phyloP scores from a whole-genome alignment of 257 asterid genomes.

The Jaltomata sinuosa region DNA sequence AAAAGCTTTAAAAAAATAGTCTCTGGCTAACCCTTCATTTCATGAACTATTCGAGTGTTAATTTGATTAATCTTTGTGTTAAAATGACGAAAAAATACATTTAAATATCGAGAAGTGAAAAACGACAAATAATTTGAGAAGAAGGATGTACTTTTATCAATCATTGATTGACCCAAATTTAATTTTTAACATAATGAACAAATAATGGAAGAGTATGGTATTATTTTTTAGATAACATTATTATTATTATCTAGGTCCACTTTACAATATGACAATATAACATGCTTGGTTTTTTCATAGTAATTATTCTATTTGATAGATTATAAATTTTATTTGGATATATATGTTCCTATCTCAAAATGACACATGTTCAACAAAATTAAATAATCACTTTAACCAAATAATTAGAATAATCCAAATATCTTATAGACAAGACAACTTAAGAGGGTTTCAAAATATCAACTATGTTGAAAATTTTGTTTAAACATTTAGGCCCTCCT shows the following conservation, averaged over 20 bases:
- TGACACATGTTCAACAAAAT: slow-evolving; percentile 7
- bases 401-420: slow-evolving; percentile 14
- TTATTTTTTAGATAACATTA: background rate
- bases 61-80: too few relatives aligned
- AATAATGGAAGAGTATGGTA: background rate
- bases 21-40: too few relatives aligned
- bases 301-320: background rate
- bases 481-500: background rate
- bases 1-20: background rate
- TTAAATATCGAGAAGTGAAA: background rate
- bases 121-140: background rate
- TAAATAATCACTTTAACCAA: background rate
- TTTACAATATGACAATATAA: background rate
- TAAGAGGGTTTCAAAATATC: background rate
- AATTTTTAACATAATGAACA: background rate
- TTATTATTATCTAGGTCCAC: background rate
- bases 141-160: background rate
- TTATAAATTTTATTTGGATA: background rate
- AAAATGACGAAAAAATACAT: too few relatives aligned
- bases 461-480: slow-evolving; percentile 1
- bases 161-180: background rate
- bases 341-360: slow-evolving; percentile 15
- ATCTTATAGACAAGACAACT: background rate
- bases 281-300: background rate
- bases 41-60: too few relatives aligned